phyloP scores from a whole-genome alignment of 2,329 filamentous ascomycete species.

The Coleophoma eucalyptorum region DNA sequence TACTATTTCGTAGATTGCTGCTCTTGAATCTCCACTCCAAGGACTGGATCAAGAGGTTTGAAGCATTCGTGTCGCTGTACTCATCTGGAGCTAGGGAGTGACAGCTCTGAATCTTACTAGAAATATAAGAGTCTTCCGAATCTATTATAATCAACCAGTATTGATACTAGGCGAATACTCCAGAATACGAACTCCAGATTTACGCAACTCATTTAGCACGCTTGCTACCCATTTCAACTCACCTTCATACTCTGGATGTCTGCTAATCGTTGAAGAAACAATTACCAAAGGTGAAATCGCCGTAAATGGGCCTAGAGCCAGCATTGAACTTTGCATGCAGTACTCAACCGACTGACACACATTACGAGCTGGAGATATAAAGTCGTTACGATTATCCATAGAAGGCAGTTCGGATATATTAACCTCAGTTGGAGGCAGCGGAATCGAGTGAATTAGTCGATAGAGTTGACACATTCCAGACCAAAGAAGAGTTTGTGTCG shows the following conservation, averaged over 20 bases:
- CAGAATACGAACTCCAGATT: slow-evolving; percentile 5
- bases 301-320: slow-evolving; percentile 9
- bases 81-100: too few species aligned
- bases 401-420: slow-evolving; percentile 12
- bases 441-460: slow-evolving; percentile 13
- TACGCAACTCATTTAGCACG: slow-evolving; percentile 8
- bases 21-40: too few species aligned
- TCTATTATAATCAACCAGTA: too few species aligned
- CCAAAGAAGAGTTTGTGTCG: slow-evolving; percentile 28
- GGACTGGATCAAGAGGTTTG: too few species aligned
- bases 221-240: slow-evolving; percentile 17
- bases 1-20: too few species aligned
- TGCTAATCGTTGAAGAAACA: slow-evolving; percentile 17
- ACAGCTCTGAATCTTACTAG: too few species aligned
- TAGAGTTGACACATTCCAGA: slow-evolving; percentile 28
- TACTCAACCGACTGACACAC: slow-evolving; percentile 33
- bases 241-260: slow-evolving; percentile 2
- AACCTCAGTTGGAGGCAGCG: background rate
- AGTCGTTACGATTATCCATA: slow-evolving; percentile 21
- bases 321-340: slow-evolving; percentile 20
- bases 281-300: slow-evolving; percentile 21
- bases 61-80: too few species aligned
- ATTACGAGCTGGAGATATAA: slow-evolving; percentile 22
- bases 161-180: too few species aligned
- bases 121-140: too few species aligned